phyloP scores from a whole-genome alignment of 352 stramenopile genomes.

The Pythium plurisporium region DNA sequence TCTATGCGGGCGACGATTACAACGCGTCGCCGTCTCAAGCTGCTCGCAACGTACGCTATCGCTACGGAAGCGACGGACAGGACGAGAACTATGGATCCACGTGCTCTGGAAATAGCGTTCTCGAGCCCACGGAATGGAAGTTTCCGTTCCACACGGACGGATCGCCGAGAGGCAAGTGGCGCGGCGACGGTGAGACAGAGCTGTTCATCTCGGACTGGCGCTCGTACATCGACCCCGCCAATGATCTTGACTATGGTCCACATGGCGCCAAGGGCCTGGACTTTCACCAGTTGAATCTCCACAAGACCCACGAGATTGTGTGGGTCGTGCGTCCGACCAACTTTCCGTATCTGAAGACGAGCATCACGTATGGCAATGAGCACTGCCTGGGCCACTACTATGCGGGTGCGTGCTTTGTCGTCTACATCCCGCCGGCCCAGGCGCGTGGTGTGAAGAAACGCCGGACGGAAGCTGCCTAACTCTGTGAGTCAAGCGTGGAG shows the following conservation, averaged over 20 bases:
- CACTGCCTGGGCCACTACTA: slow-evolving; percentile 9
- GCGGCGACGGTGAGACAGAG: background rate
- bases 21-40: background rate
- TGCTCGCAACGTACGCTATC: background rate
- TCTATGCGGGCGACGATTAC: slow-evolving; percentile 4
- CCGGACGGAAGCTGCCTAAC: too few species aligned
- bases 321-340: slow-evolving; percentile 10
- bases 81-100: too few species aligned
- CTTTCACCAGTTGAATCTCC: background rate
- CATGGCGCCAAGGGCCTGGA: too few species aligned
- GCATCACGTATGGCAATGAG: slow-evolving; percentile 15
- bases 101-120: background rate
- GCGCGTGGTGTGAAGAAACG: background rate
- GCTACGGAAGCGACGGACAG: background rate
- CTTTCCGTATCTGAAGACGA: slow-evolving; percentile 13
- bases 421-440: slow-evolving; percentile 2
- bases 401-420: slow-evolving; percentile 8
- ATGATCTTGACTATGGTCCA: background rate
- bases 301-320: background rate
- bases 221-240: background rate
- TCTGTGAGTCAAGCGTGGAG: too few species aligned
- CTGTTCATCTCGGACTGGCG: slow-evolving; percentile 2
- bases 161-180: background rate
- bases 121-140: background rate
- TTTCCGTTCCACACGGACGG: background rate